Percentiles rank a stretch among this genome's conserved stretches.
Conservation (phyloP, 2,329 filamentous ascomycete species). For the Alternaria brassicae region DNA sequence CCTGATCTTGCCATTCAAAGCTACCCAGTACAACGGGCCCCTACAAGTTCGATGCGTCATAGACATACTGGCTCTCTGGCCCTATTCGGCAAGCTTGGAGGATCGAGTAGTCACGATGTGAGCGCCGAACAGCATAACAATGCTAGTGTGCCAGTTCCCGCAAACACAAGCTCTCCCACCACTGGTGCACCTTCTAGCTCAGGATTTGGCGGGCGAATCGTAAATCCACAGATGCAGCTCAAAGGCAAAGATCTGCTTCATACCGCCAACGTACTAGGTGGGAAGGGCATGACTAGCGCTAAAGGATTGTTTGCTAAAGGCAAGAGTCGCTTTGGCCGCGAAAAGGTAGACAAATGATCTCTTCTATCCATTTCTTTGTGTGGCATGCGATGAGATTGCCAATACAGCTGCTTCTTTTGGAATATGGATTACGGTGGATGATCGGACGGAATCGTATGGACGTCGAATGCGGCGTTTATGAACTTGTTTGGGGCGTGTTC, state of each 20-base stretch:
- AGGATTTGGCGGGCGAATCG: constrained; percentile 29
- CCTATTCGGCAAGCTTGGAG: constrained; percentile 45
- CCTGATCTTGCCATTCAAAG: constrained; percentile 58
- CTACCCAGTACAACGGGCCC: constrained; percentile 27
- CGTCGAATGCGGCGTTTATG: constrained; percentile 21
- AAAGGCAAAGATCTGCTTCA: constrained; percentile 91
- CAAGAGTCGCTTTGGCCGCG: constrained; percentile 78
- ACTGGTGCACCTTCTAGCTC: constrained; percentile 26
- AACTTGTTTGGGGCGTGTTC: constrained; percentile 30
- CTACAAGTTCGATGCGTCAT: constrained; percentile 44
- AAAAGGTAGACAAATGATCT: constrained; percentile 87
- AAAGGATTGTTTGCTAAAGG: constrained; percentile 92
- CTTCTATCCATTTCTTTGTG: constrained; percentile 35
- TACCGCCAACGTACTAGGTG: constrained; percentile 74
- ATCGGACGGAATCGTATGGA: constrained; percentile 22
- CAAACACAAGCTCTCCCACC: constrained; percentile 31
- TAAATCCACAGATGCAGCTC: constrained; percentile 64
- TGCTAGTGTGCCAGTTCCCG: constrained; percentile 38
- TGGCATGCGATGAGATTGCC: constrained; percentile 17
- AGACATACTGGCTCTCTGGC: constrained; percentile 47
- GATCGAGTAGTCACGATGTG: constrained; percentile 27
- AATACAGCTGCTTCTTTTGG: constrained; percentile 15
- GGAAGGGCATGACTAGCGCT: constrained; percentile 77
- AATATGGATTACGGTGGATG: constrained; percentile 21
- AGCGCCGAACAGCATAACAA: constrained; percentile 31